Evolutionary conservation across 495 filamentous ascomycete genomes (phyloP).

Genomic region (Aspergillus asperescens): DNA sequence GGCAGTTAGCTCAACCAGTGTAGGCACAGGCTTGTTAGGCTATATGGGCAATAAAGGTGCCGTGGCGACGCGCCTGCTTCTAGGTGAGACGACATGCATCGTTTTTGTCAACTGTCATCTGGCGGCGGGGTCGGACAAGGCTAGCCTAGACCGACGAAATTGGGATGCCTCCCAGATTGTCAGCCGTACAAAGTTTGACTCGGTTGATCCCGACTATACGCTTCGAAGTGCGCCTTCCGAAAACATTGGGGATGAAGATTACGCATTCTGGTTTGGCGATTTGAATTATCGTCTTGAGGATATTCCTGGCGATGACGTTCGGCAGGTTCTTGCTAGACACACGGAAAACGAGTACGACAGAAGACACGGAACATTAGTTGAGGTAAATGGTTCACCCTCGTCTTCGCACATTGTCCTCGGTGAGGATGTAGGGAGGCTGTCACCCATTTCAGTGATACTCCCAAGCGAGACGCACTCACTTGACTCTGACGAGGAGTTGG

Average conservation of each 20-base stretch:
- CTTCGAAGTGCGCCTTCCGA: slow-evolving; percentile 50
- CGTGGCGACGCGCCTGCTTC: slow-evolving; percentile 69
- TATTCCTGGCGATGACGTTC: slow-evolving; percentile 84
- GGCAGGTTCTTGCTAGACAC: slow-evolving; percentile 77
- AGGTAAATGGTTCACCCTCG: slow-evolving; percentile 21
- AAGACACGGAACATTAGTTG: slow-evolving; percentile 24
- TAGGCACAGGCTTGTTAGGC: slow-evolving; percentile 84
- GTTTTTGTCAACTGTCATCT: slow-evolving; percentile 90
- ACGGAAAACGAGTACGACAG: slow-evolving; percentile 68
- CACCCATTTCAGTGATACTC: slow-evolving; percentile 3
- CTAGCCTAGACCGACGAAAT: slow-evolving; percentile 73
- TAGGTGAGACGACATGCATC: slow-evolving; percentile 85
- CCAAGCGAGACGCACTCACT: slow-evolving; percentile 10
- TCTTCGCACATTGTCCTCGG: slow-evolving; percentile 4
- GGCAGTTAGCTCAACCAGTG: slow-evolving; percentile 67
- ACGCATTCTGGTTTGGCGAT: slow-evolving; percentile 94
- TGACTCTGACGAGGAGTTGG: slow-evolving; percentile 32
- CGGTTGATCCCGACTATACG: slow-evolving; percentile 53
- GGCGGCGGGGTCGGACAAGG: slow-evolving; percentile 74
- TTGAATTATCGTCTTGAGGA: slow-evolving; percentile 91
- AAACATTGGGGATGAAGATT: slow-evolving; percentile 82
- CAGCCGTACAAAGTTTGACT: slow-evolving; percentile 65
- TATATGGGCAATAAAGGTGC: slow-evolving; percentile 97
- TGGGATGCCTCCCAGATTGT: slow-evolving; percentile 83
- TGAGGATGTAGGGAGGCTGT: slow-evolving; percentile 12